Evolutionary conservation across 2,329 filamentous ascomycete species (phyloP), one percentile per base, ranked within the genome.

Genomic region (Lecanicillium sp.): DNA sequence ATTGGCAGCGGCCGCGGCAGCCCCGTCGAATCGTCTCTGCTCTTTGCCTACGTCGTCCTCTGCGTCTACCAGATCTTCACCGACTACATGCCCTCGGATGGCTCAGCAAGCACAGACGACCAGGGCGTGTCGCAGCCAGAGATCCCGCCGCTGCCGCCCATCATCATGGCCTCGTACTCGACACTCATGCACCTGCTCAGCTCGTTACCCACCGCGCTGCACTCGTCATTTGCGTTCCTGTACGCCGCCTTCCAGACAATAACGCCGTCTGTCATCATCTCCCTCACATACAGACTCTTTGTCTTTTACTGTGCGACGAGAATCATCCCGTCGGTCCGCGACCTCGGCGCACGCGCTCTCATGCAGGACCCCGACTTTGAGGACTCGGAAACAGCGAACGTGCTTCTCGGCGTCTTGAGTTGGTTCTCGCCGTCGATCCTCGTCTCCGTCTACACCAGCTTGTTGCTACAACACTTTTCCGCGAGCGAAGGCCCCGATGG

Each of bases 31-130:
- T 94, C 87, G 49, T 95, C 90, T 17, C 70, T 98, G 10, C 74
- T 98, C 42, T 97, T 98, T 46, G 90, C 92, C 54, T 98, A 98
- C 62, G 79, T 96, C 44, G 92, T 95, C n/a, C 81, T 98, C 46
- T 97, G 90, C 68, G 85, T 97, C 56, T 98, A 97, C 66, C 92
- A 98, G 62, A 97, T 97, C 60, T 97, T 97, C 62, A 98, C 92
- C 53, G 92, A 98, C 64, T 97, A 97, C 64, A 79, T 90, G 49
- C 88, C 92, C 3, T 89, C 85, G 4, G 79, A 74, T n/a, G 68
- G 74, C 19, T 67, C 72, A 22, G 72, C 78, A 20, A 65, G 69
- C 3, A 62, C 70, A 4, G 72, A 72, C 33, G 64, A 65, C 43
- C 59, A 69, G 36, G 62, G 66, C 22, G 58, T 64, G 3, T 55